Percentiles rank a stretch among this genome's conserved stretches.
These are phyloP conservation scores for Chaetothyriales sp. DNA, from an alignment of 2,329 filamentous ascomycete species.

Conservation along the genomic window DNA sequence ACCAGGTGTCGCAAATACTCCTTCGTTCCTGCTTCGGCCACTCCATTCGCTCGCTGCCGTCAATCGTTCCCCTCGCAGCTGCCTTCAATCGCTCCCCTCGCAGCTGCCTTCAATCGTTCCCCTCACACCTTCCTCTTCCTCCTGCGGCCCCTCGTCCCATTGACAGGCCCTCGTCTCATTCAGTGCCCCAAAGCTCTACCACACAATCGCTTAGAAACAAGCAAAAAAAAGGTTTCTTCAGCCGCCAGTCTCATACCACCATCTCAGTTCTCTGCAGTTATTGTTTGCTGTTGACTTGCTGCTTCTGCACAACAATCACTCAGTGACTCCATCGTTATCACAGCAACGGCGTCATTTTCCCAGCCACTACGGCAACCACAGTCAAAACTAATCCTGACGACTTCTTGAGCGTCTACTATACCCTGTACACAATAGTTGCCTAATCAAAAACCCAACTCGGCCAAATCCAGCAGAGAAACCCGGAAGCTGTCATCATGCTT, in stretches of 20 bases:
- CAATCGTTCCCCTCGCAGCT: not conserved
- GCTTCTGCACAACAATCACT: not conserved
- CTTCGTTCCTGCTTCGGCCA: too few relatives aligned
- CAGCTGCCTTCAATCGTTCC: not conserved
- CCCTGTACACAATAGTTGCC: too few relatives aligned
- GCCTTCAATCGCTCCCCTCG: too few relatives aligned
- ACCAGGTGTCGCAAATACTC: not conserved
- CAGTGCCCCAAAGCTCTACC: too few relatives aligned
- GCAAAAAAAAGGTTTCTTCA: too few relatives aligned
- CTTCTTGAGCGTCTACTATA: not conserved
- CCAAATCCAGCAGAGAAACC: not conserved
- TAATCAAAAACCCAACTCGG: not conserved
- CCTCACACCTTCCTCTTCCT: not conserved
- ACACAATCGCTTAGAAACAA: not conserved
- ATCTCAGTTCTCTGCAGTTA: not conserved
- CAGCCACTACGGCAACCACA: not conserved
- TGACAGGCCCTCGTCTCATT: too few relatives aligned
- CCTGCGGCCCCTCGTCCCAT: too few relatives aligned
- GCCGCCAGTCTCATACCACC: not conserved
- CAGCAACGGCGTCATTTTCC: not conserved
- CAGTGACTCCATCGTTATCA: not conserved
- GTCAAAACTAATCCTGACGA: not conserved
- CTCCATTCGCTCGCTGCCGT: not conserved
- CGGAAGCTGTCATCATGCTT: constrained; percentile 3
- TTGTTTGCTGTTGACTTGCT: too few relatives aligned